A percentile compares a stretch with the other conserved stretches of the same genome.
Conservation (phyloP, 2,329 filamentous ascomycete genomes). For the Ophiostoma populinum region DNA sequence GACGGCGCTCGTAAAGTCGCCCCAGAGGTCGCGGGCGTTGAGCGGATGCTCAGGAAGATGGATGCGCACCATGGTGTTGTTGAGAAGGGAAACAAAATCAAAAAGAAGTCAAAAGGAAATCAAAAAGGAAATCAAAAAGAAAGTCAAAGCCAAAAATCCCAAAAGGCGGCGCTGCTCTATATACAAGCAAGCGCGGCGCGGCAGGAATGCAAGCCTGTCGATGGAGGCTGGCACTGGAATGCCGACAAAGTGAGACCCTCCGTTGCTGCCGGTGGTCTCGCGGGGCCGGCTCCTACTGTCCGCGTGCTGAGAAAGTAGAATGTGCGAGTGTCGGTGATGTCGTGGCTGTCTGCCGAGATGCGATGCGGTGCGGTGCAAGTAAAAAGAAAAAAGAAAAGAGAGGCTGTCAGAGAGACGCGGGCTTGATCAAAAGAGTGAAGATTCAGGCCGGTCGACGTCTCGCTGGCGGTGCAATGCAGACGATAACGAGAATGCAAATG, state of each 20-base stretch:
- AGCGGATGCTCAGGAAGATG: conserved; percentile 1
- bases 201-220: no score
- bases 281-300: no score
- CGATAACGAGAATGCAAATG: conserved; percentile 3
- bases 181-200: no score
- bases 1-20: conserved; percentile 9
- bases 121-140: neutral
- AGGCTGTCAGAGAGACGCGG: neutral
- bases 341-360: no score
- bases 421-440: conserved; percentile 1
- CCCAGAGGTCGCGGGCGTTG: conserved; percentile 6
- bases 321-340: no score
- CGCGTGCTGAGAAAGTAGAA: no score
- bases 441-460: conserved; percentile 10
- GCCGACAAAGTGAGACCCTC: no score
- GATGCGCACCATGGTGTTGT: neutral
- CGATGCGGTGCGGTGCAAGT: neutral
- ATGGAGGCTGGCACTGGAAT: no score
- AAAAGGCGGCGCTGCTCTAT: no score
- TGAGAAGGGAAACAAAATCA: neutral
- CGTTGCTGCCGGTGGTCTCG: no score
- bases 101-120: neutral
- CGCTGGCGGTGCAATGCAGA: conserved; percentile 1
- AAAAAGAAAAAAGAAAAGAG: neutral
- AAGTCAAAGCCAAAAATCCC: neutral